Percentiles rank a stretch among this genome's conserved stretches.
Conservation (phyloP, 2,329 filamentous ascomycete species). For the Claviceps fusiformis region DNA sequence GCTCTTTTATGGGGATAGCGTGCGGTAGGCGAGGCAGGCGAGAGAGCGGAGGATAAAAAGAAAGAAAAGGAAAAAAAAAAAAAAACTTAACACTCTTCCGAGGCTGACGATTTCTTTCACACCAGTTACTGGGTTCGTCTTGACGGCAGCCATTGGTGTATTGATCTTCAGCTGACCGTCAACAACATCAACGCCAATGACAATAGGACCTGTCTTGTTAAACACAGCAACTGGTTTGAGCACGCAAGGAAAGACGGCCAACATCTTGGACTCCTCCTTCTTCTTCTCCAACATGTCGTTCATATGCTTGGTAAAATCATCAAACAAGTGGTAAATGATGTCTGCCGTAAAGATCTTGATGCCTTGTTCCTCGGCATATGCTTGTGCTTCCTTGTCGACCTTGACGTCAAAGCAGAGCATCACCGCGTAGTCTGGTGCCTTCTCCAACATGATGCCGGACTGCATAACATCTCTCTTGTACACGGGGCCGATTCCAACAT, state of each 20-base stretch:
- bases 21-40: too few relatives aligned
- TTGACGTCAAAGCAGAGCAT: constrained; percentile 99
- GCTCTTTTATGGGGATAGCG: background rate
- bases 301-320: constrained; percentile 94
- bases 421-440: constrained; percentile 86
- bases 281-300: constrained; percentile 72
- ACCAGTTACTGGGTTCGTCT: constrained; percentile 63
- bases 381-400: constrained; percentile 88
- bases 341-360: constrained; percentile 98
- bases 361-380: constrained; percentile 83
- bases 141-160: constrained; percentile 81
- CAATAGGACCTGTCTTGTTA: constrained; percentile 95
- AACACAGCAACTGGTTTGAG: constrained; percentile 83
- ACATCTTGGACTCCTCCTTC: constrained; percentile 91
- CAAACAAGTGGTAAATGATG: constrained; percentile 98
- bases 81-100: constrained; percentile 79
- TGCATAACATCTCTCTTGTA: constrained; percentile 97
- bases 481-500: constrained; percentile 93
- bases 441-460: constrained; percentile 92
- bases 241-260: constrained; percentile 94
- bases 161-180: constrained; percentile 77
- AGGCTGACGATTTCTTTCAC: constrained; percentile 72
- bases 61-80: background rate
- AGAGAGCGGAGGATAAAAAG: too few relatives aligned
- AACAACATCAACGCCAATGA: constrained; percentile 88